Base-by-base conservation (phyloP, 2,329 filamentous ascomycete species). In the Penicillium decumbens region DNA sequence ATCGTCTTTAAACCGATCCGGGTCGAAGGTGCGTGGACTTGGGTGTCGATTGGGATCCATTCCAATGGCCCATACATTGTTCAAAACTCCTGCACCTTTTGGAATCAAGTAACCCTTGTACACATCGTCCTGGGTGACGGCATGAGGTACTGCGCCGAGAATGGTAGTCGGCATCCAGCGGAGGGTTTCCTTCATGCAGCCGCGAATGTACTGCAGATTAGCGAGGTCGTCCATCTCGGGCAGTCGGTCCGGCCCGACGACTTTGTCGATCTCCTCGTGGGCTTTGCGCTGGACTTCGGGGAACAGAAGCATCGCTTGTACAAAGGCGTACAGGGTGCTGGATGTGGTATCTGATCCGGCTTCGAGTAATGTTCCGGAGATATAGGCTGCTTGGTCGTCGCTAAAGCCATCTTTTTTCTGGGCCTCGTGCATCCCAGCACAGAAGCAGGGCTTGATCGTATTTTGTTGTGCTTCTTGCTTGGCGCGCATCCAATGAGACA, bases 331-430 rank as follows among this genome's bases (percentile, higher is more conserved):
- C 18, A 79, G 65, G 0, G 73, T 76, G 12, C 71, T 74, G 0
- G 75, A 72, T 0, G 76, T 78, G 0, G 77, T 80, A 52, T 80
- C 77, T 4, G 69, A 77, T 25, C 77, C 73, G 9, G 75, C 77
- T 25, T 76, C 76, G 0, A 67, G 53, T 1, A 67, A 49, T 0
- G 60, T 62, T 1, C 65, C 66, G 0, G 53, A 53, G 12, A 66
- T 62, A 45, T 72, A 72, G 0, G 55, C 59, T 1, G 68, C 69
- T 32, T 63, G 53, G 12, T 58, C 62, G 45, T 72, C 69, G 25
- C 56, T 62, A 47, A 71, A 69, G 0, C 53, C 54, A 1, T 65
- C 54, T 7, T 54, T 41, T n/a, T 65, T 59, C 51, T 73, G 71
- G 1, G 57, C 62, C n/a, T 60, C 44, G 38, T 53, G 51, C 49